A percentile compares a stretch with the other conserved stretches of the same genome.
phyloP scores from a whole-genome alignment of 345 rosid genomes.

The Aurinia saxatilis region DNA sequence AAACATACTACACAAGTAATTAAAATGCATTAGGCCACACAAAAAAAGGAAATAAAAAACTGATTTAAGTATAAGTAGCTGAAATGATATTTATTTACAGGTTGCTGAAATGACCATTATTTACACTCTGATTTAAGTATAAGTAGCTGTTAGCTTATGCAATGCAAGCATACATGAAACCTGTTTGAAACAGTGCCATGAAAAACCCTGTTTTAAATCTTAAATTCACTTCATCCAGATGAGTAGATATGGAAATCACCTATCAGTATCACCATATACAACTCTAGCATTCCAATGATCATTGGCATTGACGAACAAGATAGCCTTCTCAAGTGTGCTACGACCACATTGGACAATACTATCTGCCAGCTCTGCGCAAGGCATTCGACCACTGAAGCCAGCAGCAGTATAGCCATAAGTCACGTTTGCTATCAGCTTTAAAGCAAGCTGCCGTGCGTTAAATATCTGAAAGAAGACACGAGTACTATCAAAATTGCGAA shows the following conservation, averaged over 20 bases:
- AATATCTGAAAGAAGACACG: slow-evolving; percentile 61
- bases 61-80: no score
- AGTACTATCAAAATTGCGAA: slow-evolving; percentile 3
- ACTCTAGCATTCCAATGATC: slow-evolving; percentile 80
- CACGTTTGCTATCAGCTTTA: slow-evolving; percentile 95
- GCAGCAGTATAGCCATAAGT: slow-evolving; percentile 98
- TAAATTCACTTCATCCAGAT: background rate
- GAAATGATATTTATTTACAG: background rate
- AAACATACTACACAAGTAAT: slow-evolving; percentile 71
- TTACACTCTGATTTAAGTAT: background rate
- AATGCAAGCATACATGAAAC: background rate
- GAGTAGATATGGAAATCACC: slow-evolving; percentile 35
- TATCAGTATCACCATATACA: slow-evolving; percentile 95
- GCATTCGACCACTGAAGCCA: slow-evolving; percentile 99
- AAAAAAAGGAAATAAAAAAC: background rate
- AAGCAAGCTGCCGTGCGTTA: slow-evolving; percentile 95
- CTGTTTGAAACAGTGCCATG: background rate
- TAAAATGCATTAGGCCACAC: slow-evolving; percentile 16
- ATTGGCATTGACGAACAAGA: slow-evolving; percentile 63
- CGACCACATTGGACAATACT: slow-evolving; percentile 99
- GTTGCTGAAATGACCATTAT: background rate
- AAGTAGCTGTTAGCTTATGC: background rate
- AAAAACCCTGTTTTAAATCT: background rate
- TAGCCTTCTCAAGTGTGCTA: slow-evolving; percentile 84
- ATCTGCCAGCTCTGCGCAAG: slow-evolving; percentile 99